These are phyloP conservation scores for Paramecium biaurelia DNA, from an alignment of 73 alveolate genomes.

Conservation along the genomic window DNA sequence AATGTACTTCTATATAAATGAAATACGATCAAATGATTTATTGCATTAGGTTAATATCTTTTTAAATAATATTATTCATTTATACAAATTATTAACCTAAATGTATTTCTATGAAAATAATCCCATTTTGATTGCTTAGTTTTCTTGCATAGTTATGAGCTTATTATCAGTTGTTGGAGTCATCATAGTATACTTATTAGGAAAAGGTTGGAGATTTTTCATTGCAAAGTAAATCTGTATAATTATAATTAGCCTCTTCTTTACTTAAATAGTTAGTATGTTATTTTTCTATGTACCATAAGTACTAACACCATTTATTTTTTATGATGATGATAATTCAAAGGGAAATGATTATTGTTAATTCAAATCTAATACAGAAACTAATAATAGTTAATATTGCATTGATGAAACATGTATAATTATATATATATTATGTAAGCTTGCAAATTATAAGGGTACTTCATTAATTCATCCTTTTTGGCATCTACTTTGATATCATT, in stretches of 20 bases:
- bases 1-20: background rate
- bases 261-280: background rate
- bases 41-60: background rate
- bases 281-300: background rate
- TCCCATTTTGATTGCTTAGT: background rate
- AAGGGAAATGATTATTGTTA: background rate
- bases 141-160: background rate
- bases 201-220: background rate
- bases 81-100: background rate
- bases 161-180: background rate
- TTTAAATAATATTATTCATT: background rate
- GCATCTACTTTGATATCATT: background rate
- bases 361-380: background rate
- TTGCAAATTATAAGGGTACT: background rate
- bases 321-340: background rate
- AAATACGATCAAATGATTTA: background rate
- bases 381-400: background rate
- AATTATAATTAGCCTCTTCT: background rate
- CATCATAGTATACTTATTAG: background rate
- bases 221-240: background rate
- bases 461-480: background rate
- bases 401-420: background rate
- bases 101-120: background rate
- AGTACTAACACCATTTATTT: background rate
- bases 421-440: background rate